Evolutionary conservation across 2,329 filamentous ascomycete species (phyloP), one percentile per base, ranked within the genome.

Genomic region (Beauveria pseudobassiana): DNA sequence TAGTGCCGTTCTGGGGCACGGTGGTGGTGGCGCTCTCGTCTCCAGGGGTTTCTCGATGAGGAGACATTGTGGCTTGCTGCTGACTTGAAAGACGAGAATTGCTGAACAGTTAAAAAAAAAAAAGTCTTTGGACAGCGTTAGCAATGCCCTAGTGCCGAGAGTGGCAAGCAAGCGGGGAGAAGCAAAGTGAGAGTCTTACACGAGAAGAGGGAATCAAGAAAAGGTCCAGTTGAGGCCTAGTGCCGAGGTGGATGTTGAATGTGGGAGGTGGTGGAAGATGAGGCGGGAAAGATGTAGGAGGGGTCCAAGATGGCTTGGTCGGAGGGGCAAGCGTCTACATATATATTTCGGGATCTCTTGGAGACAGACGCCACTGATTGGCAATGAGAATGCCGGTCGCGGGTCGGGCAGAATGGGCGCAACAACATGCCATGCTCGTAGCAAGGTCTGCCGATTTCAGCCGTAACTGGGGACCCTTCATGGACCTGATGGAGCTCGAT

Each of bases 401-500:
- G 49, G 48, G 49, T 38, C 49, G 58, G 24, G 12, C 20, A 52
- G 34, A n/a, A 45, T 34, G 8, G 28, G 58, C 38, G 40, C 34
- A 48, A 38, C 24, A 60, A 60, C 58, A 60, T 60, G 49, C 42
- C 58, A 53, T 53, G 14, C 34, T 20, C 9, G 8, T 3, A 46
- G 40, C 58, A 60, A 49, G 28, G n/a, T 52, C 58, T 60, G 58
- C 58, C 58, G 58, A 60, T 60, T 60, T 60, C 58, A 60, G 58
- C 58, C 58, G 58, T 51, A 34, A 60, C 49, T 22, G 58, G 58
- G 56, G 48, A 34, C 52, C 30, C 45, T 28, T 20, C 48, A 53
- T 53, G 49, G 58, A 38, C 48, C 57, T 52, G 38, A 59, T 59
- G 57, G 57, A 59, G 57, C 48, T 40, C 16, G 9, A 12, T 58